Evolutionary conservation across 371 early-diverging fungal species (phyloP).

Genomic region (Mucor plumbeus): DNA sequence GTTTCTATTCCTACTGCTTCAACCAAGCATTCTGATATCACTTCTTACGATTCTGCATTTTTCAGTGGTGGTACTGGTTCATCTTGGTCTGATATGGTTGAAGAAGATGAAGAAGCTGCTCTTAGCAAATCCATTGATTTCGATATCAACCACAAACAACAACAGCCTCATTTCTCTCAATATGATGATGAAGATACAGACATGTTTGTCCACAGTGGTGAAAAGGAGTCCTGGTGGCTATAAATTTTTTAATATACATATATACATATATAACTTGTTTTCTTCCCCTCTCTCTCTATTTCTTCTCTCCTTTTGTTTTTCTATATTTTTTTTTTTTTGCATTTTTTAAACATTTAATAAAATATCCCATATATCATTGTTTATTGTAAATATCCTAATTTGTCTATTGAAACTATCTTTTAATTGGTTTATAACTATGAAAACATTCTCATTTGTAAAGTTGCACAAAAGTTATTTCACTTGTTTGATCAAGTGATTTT

Average conservation of each 20-base stretch:
- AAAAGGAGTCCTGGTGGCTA: slow-evolving; percentile 58
- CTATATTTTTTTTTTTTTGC: neutral
- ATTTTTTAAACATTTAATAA: neutral
- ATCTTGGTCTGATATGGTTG: slow-evolving; percentile 57
- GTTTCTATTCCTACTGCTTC: slow-evolving; percentile 46
- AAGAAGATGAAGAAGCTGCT: slow-evolving; percentile 37
- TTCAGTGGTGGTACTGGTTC: slow-evolving; percentile 38
- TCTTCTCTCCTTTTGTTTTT: slow-evolving; percentile 9
- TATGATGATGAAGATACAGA: slow-evolving; percentile 44
- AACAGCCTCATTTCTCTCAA: slow-evolving; percentile 6
- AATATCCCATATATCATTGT: slow-evolving; percentile 3
- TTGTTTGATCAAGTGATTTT: neutral
- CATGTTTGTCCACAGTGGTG: slow-evolving; percentile 49
- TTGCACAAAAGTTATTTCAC: neutral
- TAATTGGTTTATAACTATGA: neutral
- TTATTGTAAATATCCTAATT: slow-evolving; percentile 1
- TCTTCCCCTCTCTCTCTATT: neutral
- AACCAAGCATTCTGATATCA: slow-evolving; percentile 29
- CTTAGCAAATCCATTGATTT: slow-evolving; percentile 9
- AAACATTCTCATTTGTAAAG: slow-evolving; percentile 1
- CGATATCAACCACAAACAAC: slow-evolving; percentile 9
- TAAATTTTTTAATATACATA: slow-evolving; percentile 25
- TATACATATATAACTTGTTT: slow-evolving; percentile 4
- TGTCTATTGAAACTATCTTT: neutral
- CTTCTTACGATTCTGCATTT: slow-evolving; percentile 50